Conservation (phyloP, 805 yeast genomes). For the Ogataea trehalophila region DNA sequence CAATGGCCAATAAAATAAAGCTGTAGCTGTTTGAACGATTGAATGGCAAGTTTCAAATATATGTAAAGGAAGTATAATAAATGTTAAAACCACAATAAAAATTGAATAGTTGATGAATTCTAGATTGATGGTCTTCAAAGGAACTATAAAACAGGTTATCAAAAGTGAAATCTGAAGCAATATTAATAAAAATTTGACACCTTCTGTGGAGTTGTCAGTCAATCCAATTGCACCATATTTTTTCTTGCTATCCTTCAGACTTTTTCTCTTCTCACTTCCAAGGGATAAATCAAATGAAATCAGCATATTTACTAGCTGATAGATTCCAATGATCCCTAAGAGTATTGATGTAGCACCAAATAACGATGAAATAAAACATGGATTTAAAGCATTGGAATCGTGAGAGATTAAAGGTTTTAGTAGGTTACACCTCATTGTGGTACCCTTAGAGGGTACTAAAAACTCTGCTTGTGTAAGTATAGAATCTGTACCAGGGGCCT, state of each 20-base stretch:
- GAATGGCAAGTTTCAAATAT: conserved; percentile 38
- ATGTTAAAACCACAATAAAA: conserved; percentile 10
- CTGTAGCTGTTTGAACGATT: conserved; percentile 33
- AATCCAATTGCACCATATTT: conserved; percentile 9
- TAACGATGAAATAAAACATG: conserved; percentile 27
- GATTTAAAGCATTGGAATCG: conserved; percentile 24
- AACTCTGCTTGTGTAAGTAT: too few relatives aligned
- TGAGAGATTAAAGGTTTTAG: conserved; percentile 22
- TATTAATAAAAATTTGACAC: conserved; percentile 9
- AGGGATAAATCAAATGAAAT: neutral
- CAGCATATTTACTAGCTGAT: conserved; percentile 13
- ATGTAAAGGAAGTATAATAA: conserved; percentile 39
- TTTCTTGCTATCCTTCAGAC: neutral
- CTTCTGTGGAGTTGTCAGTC: conserved; percentile 6
- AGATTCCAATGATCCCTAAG: conserved; percentile 15
- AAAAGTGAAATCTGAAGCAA: conserved; percentile 8
- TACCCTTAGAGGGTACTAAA: neutral
- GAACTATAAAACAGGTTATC: conserved; percentile 4
- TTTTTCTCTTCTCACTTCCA: neutral
- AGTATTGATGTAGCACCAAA: conserved; percentile 7
- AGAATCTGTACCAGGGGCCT: neutral
- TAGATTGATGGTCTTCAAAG: neutral
- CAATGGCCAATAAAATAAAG: conserved; percentile 39
- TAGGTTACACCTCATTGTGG: conserved; percentile 8
- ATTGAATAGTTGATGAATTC: conserved; percentile 7